Evolutionary conservation across 2,329 filamentous ascomycete species (phyloP).

Genomic region (Fusarium sp.): DNA sequence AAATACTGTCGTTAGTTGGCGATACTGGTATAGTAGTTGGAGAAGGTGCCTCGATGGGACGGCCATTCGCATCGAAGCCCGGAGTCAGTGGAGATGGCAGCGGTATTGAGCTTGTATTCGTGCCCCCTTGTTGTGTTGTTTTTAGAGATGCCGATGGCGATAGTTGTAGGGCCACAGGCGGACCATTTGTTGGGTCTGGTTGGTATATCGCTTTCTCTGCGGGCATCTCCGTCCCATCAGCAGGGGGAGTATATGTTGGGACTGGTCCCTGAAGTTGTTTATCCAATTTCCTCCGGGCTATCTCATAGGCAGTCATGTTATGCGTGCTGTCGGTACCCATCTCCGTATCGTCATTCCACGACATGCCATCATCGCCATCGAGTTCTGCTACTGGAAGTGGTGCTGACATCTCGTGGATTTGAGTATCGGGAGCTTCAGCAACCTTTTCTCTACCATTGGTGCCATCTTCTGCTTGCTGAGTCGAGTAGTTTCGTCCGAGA

Average conservation of each 20-base stretch:
- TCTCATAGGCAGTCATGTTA: slow-evolving; percentile 60
- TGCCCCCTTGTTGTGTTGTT: slow-evolving; percentile 31
- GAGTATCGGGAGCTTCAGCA: slow-evolving; percentile 53
- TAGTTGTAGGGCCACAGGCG: slow-evolving; percentile 23
- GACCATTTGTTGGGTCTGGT: slow-evolving; percentile 28
- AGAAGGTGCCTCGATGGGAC: slow-evolving; percentile 53
- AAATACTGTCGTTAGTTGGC: slow-evolving; percentile 19
- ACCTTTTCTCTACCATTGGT: slow-evolving; percentile 41
- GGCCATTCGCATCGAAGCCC: slow-evolving; percentile 54
- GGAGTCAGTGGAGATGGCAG: slow-evolving; percentile 58
- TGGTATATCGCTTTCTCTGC: slow-evolving; percentile 46
- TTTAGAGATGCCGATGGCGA: slow-evolving; percentile 33
- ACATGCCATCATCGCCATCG: slow-evolving; percentile 54
- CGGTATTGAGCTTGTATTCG: slow-evolving; percentile 50
- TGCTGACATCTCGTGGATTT: slow-evolving; percentile 63
- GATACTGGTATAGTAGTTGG: slow-evolving; percentile 48
- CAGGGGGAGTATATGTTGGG: slow-evolving; percentile 59
- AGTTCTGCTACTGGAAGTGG: slow-evolving; percentile 60
- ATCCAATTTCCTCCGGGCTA: slow-evolving; percentile 61
- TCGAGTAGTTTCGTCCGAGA: slow-evolving; percentile 48
- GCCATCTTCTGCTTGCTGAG: slow-evolving; percentile 33
- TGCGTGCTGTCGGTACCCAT: slow-evolving; percentile 53
- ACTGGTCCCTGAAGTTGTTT: slow-evolving; percentile 61
- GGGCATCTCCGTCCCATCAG: slow-evolving; percentile 37
- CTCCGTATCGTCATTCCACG: slow-evolving; percentile 52